Base-by-base conservation (phyloP, 257 asterid species). In the Coffea eugenioides region DNA sequence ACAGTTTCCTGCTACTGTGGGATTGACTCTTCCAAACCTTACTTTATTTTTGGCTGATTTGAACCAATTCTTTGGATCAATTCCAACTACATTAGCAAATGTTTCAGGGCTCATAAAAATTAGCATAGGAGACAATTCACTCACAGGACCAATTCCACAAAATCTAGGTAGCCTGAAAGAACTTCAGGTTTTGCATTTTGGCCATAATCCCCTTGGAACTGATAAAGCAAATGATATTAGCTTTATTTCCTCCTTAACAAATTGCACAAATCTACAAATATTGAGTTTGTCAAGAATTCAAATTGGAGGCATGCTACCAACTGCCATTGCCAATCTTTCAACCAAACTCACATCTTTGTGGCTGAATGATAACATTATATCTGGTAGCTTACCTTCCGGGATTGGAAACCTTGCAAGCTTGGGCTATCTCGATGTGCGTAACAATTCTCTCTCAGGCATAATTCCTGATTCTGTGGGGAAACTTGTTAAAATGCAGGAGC, bases 241-340 rank as follows among this genome's bases (percentile, higher is more conserved):
- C 61, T 87, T 87, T 77, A 41, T 87, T 59, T 56, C 81, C 54
- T 76, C 85, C 59, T 80, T 88, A n/a, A 75, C 77, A 16, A 88
- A 88, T 73, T 86, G 88, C 82, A 70, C 85, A 1, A 73, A 77
- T 45, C 77, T 88, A 12, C 49, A 49, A 62, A 10, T 57, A 62
- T 36, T 85, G 34, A 83, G 83, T 49, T 67, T 85, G 21, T 68
- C 62, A 1, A 10, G 54, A 23, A 83, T 81, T 46, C 41, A 43
- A n/a, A 70, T 88, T 21, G 72, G 85, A 41, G 91, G 86, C 4
- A 45, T 77, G 36, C 51, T 88, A 3, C 86, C 91, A 0, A 56
- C 13, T 5, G 61, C 91, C 52, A 62, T 85, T 15, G 85, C 79
- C 43, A 87, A 87, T 74, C 89, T 88, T 23, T 83, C 89, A 4